phyloP scores from a whole-genome alignment of 2,329 filamentous ascomycete species.

The Ceratocystis diversiconidia region DNA sequence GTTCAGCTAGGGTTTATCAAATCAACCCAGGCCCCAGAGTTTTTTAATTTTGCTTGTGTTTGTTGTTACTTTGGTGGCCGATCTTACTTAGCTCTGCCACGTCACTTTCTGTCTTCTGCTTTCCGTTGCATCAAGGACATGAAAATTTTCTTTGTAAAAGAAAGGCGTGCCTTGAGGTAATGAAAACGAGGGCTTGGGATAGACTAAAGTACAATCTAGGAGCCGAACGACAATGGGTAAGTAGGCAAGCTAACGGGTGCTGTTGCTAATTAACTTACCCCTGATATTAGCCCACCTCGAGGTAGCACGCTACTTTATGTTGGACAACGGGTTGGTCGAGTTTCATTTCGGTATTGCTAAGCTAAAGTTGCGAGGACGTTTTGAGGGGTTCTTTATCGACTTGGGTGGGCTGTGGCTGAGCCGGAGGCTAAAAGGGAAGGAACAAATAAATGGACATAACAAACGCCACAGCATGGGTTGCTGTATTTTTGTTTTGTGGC shows the following conservation, averaged over 20 bases:
- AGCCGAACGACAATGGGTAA: neutral
- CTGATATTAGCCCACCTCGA: neutral
- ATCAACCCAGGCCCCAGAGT: neutral
- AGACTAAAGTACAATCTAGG: neutral
- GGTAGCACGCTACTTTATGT: neutral
- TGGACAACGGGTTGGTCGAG: neutral
- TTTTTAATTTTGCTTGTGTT: neutral
- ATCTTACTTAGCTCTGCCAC: neutral
- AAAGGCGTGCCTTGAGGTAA: too few species aligned
- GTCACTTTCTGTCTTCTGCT: too few species aligned
- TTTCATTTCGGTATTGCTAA: neutral
- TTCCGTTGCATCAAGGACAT: too few species aligned
- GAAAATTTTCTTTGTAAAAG: too few species aligned
- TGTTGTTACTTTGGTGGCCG: neutral
- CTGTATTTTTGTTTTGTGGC: neutral
- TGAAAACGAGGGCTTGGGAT: too few species aligned
- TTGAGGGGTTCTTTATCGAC: neutral
- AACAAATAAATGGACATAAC: neutral
- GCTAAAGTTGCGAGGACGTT: too few species aligned
- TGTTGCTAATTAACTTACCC: slow-evolving; percentile 1
- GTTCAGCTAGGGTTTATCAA: neutral
- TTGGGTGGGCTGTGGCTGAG: neutral
- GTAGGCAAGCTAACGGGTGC: neutral
- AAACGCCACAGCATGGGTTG: neutral
- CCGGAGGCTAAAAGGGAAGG: too few species aligned